phyloP scores from a whole-genome alignment of 108 stramenopile genomes.

The Pseudonitzschia multiseries region DNA sequence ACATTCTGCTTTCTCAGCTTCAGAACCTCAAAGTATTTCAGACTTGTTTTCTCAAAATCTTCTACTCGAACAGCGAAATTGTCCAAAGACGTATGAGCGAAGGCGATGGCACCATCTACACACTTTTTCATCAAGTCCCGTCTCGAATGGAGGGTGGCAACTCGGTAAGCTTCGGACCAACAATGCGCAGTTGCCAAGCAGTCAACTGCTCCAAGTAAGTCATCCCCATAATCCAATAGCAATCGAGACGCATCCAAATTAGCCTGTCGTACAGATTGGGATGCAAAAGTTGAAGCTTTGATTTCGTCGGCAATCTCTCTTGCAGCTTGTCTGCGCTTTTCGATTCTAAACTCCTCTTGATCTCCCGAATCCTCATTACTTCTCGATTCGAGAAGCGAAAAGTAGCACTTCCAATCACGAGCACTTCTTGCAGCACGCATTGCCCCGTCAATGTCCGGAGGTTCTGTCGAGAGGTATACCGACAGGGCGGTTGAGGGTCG shows the following conservation, averaged over 20 bases:
- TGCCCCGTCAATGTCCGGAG: slow-evolving; percentile 60
- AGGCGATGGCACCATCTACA: slow-evolving; percentile 53
- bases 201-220: slow-evolving; percentile 67
- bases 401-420: slow-evolving; percentile 74
- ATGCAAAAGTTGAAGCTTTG: background rate
- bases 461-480: slow-evolving; percentile 60
- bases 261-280: slow-evolving; percentile 22
- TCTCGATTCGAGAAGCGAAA: slow-evolving; percentile 36
- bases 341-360: slow-evolving; percentile 24
- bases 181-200: slow-evolving; percentile 63
- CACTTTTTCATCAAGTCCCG: slow-evolving; percentile 62
- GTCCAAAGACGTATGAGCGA: slow-evolving; percentile 52
- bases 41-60: slow-evolving; percentile 53
- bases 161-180: slow-evolving; percentile 71
- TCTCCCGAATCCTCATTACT: slow-evolving; percentile 25
- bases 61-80: slow-evolving; percentile 61
- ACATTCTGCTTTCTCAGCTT: slow-evolving; percentile 70
- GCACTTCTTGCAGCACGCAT: slow-evolving; percentile 65
- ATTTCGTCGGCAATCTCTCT: slow-evolving; percentile 45
- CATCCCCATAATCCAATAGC: slow-evolving; percentile 74
- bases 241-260: slow-evolving; percentile 71
- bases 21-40: slow-evolving; percentile 62
- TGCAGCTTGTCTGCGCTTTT: slow-evolving; percentile 30
- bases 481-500: slow-evolving; percentile 57
- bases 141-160: slow-evolving; percentile 43